Evolutionary conservation across 2,329 filamentous ascomycete species (phyloP), one percentile per base, ranked within the genome.

Genomic region (Cucurbitaria berberidis): DNA sequence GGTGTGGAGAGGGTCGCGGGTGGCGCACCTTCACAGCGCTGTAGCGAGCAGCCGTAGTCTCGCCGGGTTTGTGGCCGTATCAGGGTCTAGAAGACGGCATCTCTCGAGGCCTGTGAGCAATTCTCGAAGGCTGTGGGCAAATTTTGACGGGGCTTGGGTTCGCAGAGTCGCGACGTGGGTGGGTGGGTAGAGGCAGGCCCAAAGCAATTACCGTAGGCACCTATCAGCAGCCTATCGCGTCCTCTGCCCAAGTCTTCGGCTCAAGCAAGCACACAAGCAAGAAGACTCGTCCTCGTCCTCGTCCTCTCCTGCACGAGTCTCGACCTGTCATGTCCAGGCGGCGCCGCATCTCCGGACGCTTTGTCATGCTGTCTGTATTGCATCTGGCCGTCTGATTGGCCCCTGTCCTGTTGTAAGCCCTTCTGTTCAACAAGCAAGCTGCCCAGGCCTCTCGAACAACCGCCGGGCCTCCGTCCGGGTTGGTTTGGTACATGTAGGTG

Each of bases 1-100:
- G 57, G 57, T 64, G 57, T 59, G 57, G 63, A 62, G 57, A 62
- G 43, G 48, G 36, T 30, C 45, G 39, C 53, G 59, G 53, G 59
- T 59, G 59, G 59, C 55, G 53, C 41, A 49, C 45, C 45, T n/a
- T 34, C 26, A 34, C 35, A n/a, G n/a, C n/a, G n/a, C n/a, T 34
- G 45, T 27, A 16, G 32, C 30, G 29, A 32, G 38, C 45, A 41
- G 3, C 16, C 22, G 18, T 45, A 36, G 43, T 36, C 18, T 44
- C 48, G 48, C 39, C n/a, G 32, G 46, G 18, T 38, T n/a, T 19
- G 32, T 44, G 44, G 39, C 36, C 34, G 32, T 35, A 48, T 51
- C 3, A 27, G 27, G 41, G 26, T 27, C 11, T 34, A 34, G 22
- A 11, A 16, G 39, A 41, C 39, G 39, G 39, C 11, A n/a, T n/a